Conservation (phyloP, 495 filamentous ascomycete genomes). For the Annulohypoxylon nitens region DNA sequence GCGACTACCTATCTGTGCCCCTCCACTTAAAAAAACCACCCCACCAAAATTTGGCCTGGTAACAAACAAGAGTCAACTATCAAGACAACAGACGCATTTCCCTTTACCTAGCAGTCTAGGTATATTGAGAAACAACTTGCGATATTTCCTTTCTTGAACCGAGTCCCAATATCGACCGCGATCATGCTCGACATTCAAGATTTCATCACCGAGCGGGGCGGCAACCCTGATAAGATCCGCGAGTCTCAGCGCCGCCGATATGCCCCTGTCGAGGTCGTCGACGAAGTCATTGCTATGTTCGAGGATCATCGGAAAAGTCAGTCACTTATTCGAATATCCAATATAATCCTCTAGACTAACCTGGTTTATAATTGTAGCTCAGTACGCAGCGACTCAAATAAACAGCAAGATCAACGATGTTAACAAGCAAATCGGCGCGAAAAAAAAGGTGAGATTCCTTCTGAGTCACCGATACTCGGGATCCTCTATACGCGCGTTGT, state of each 20-base stretch:
- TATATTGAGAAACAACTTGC: not conserved
- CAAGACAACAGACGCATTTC: slow-evolving; percentile 8
- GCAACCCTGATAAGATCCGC: slow-evolving; percentile 87
- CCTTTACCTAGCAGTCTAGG: slow-evolving; percentile 69
- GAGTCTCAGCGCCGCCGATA: slow-evolving; percentile 86
- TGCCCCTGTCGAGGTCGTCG: slow-evolving; percentile 84
- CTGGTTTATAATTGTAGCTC: slow-evolving; percentile 61
- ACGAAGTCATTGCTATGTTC: slow-evolving; percentile 88
- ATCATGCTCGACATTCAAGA: slow-evolving; percentile 83
- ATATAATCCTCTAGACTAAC: not conserved
- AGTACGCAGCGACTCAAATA: slow-evolving; percentile 84
- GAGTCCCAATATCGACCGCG: not conserved
- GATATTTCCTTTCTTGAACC: not conserved
- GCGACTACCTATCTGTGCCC: slow-evolving; percentile 32
- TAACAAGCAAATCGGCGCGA: slow-evolving; percentile 89
- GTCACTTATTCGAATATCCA: slow-evolving; percentile 32
- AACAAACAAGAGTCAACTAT: slow-evolving; percentile 23
- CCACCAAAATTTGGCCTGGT: slow-evolving; percentile 45
- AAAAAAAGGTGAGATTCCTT: slow-evolving; percentile 81
- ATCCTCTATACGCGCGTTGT: not conserved
- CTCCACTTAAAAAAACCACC: slow-evolving; percentile 40
- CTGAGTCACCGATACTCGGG: slow-evolving; percentile 32
- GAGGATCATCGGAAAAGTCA: slow-evolving; percentile 87
- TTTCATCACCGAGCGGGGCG: slow-evolving; percentile 88
- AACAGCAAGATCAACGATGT: slow-evolving; percentile 85